Conservation (phyloP, 2,329 filamentous ascomycete species). For the Aschersonia sp. region DNA sequence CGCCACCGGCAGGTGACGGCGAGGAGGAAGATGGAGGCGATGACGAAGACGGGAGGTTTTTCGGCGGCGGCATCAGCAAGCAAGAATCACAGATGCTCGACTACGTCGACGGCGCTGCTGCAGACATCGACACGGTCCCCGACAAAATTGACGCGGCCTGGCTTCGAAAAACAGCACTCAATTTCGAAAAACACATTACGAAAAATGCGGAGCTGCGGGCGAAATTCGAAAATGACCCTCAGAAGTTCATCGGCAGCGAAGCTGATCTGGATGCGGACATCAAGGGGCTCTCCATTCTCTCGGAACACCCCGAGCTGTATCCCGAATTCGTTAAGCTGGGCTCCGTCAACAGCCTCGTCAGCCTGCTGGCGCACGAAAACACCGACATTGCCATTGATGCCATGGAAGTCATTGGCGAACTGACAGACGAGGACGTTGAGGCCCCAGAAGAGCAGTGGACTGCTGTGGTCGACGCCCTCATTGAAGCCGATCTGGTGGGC, state of each 20-base stretch:
- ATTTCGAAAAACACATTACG: conserved; percentile 79
- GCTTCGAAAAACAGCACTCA: conserved; percentile 67
- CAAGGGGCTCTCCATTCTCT: conserved; percentile 71
- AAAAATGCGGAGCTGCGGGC: conserved; percentile 84
- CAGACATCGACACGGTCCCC: conserved; percentile 23
- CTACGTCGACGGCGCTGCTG: conserved; percentile 52
- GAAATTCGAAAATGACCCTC: conserved; percentile 65
- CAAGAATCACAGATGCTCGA: conserved; percentile 74
- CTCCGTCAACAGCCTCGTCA: conserved; percentile 59
- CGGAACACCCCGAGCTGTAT: conserved; percentile 76
- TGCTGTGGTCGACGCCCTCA: conserved; percentile 49
- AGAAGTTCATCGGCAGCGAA: conserved; percentile 74
- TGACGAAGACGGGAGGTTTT: conserved; percentile 90
- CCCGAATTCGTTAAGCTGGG: conserved; percentile 64
- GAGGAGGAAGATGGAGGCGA: conserved; percentile 42
- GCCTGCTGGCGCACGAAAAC: conserved; percentile 83
- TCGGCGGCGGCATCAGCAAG: conserved; percentile 75
- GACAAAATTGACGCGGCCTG: conserved; percentile 75
- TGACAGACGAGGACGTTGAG: conserved; percentile 85
- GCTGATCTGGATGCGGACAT: conserved; percentile 82
- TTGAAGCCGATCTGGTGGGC: conserved; percentile 57
- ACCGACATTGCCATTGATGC: conserved; percentile 90
- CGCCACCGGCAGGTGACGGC: conserved; percentile 20
- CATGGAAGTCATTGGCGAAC: conserved; percentile 76
- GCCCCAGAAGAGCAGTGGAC: conserved; percentile 74